These are phyloP conservation scores for Ustilago hordei DNA, from an alignment of 1,284 basidiomycete species.

Conservation along the genomic window DNA sequence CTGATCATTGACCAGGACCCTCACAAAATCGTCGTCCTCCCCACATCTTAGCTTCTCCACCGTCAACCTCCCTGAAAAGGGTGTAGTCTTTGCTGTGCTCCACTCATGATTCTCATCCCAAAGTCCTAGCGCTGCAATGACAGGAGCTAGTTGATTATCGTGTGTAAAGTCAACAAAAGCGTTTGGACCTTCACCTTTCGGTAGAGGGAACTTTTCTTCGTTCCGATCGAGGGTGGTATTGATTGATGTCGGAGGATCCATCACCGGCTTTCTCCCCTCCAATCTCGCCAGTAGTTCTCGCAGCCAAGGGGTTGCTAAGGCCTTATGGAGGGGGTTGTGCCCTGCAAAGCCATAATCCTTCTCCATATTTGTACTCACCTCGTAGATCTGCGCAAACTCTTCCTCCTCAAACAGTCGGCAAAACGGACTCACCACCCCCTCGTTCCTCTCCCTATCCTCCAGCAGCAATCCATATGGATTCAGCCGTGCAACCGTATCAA, in stretches of 20 bases:
- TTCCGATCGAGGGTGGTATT: slow-evolving; percentile 42
- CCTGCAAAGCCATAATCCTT: slow-evolving; percentile 42
- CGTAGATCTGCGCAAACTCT: slow-evolving; percentile 38
- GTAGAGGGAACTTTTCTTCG: slow-evolving; percentile 26
- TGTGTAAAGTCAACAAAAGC: slow-evolving; percentile 50
- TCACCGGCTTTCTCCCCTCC: slow-evolving; percentile 24
- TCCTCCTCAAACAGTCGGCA: slow-evolving; percentile 30
- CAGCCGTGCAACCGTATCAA: slow-evolving; percentile 41
- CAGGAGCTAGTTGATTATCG: slow-evolving; percentile 52
- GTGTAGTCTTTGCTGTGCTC: slow-evolving; percentile 37
- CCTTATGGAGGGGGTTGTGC: slow-evolving; percentile 31
- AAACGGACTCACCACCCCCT: slow-evolving; percentile 29
- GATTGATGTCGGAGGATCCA: slow-evolving; percentile 44
- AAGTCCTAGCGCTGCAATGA: slow-evolving; percentile 34
- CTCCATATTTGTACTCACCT: slow-evolving; percentile 33
- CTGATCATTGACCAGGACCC: slow-evolving; percentile 37
- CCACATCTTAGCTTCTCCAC: slow-evolving; percentile 36
- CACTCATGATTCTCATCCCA: slow-evolving; percentile 25
- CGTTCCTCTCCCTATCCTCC: slow-evolving; percentile 21
- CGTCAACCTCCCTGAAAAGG: slow-evolving; percentile 40
- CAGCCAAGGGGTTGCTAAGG: slow-evolving; percentile 43
- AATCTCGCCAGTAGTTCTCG: slow-evolving; percentile 37
- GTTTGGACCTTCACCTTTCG: slow-evolving; percentile 12
- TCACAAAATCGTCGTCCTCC: slow-evolving; percentile 17
- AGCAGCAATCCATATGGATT: slow-evolving; percentile 36